A percentile compares a stretch with the other conserved stretches of the same genome.
Evolutionary conservation across 768 basidiomycete species (phyloP).

Genomic region (Auriscalpium vulgare): DNA sequence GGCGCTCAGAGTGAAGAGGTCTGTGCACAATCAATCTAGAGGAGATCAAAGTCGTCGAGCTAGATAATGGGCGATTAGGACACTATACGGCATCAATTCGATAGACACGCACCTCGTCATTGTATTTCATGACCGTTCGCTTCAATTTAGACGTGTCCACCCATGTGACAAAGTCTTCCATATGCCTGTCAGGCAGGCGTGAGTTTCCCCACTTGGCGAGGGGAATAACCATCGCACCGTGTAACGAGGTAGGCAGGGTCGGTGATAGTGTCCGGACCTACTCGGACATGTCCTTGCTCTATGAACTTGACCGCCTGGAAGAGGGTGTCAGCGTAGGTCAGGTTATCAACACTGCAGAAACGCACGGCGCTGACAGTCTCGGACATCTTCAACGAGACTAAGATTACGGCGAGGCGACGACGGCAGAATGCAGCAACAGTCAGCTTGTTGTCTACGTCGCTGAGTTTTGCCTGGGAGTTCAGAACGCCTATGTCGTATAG

Average conservation of each 20-base stretch:
- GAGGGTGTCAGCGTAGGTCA: not conserved
- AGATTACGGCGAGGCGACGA: slow-evolving; percentile 83
- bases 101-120: slow-evolving; percentile 67
- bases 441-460: slow-evolving; percentile 89
- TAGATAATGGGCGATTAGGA: slow-evolving; percentile 27
- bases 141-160: slow-evolving; percentile 96
- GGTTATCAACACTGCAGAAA: slow-evolving; percentile 5
- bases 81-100: not conserved
- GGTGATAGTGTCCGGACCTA: slow-evolving; percentile 91
- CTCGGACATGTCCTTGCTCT: slow-evolving; percentile 96
- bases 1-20: not conserved
- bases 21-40: slow-evolving; percentile 30
- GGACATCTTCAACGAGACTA: slow-evolving; percentile 90
- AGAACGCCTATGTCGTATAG: slow-evolving; percentile 97
- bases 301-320: slow-evolving; percentile 92
- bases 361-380: slow-evolving; percentile 86
- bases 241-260: slow-evolving; percentile 97
- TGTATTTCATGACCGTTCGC: slow-evolving; percentile 91
- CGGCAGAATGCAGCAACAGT: slow-evolving; percentile 94
- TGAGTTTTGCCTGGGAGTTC: slow-evolving; percentile 78
- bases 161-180: slow-evolving; percentile 99
- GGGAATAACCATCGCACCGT: slow-evolving; percentile 36
- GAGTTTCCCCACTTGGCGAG: not conserved
- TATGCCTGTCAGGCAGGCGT: slow-evolving; percentile 47
- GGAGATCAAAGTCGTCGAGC: slow-evolving; percentile 92